Base-by-base conservation (phyloP, 352 stramenopile genomes). In the Heterotrichella gracilis region DNA sequence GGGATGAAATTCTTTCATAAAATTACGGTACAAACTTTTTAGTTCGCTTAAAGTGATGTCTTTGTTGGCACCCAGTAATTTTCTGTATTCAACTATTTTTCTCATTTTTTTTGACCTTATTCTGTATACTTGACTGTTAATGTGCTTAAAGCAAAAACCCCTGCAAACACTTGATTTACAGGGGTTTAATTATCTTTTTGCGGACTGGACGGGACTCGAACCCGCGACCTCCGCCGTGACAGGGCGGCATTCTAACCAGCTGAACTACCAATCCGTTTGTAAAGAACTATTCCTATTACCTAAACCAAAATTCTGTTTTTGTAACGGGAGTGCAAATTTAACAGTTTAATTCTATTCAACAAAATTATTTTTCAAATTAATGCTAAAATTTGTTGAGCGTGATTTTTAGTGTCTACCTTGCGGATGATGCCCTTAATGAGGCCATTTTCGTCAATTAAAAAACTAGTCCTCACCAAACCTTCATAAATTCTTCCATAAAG, bases 11-110 rank as follows among this genome's bases (percentile, higher is more conserved):
- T 53, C 32, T n/a, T 53, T 53, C 32, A 53, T 53, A 53, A 53
- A 53, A 53, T 53, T 53, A 9, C 32, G 32, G 32, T 53, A 53
- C 9, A 53, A n/a, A 9, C 9, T 53, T 53, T 53, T 53, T n/a
- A 53, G 32, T n/a, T 53, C 32, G n/a, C n/a, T 53, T 53, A 53
- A 53, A 17, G 9, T 53, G 9, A 53, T 53, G 32, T 53, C n/a
- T n/a, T 53, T 53, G n/a, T 53, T n/a, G 9, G 32, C 32, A 17
- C 32, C 32, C n/a, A 53, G n/a, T 53, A 53, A 53, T n/a, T 53
- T 53, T n/a, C 32, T 53, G 32, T 53, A 53, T n/a, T 53, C 32
- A 17, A 53, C 32, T 53, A 53, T 53, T 53, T 53, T 53, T 53
- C n/a, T 53, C 32, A 53, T 53, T 9, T 53, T 53, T n/a, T n/a